Evolutionary conservation across 1,284 basidiomycete genomes (phyloP).

Genomic region (Austroboletus niveus): DNA sequence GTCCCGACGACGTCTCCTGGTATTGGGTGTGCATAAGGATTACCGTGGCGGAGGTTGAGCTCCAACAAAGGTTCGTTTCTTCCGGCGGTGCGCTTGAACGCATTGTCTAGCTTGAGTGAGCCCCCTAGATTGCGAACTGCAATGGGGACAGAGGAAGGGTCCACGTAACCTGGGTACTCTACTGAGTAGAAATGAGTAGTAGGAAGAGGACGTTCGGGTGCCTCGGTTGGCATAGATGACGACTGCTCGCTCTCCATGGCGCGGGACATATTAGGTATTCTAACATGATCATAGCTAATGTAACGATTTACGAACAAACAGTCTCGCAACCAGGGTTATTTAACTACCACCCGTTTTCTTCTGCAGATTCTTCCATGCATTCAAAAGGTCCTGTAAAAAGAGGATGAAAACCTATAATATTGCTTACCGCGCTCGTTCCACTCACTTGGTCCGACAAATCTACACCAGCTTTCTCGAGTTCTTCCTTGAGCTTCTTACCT

Average conservation of each 20-base stretch:
- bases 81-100: conserved; percentile 63
- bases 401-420: conserved; percentile 1
- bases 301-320: neutral
- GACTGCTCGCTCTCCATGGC: conserved; percentile 16
- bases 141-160: conserved; percentile 54
- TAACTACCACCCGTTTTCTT: conserved; percentile 27
- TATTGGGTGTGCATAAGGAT: conserved; percentile 79
- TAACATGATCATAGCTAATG: neutral
- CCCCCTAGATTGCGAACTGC: conserved; percentile 71
- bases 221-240: conserved; percentile 23
- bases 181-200: conserved; percentile 71
- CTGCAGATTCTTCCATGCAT: conserved; percentile 34
- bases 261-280: neutral
- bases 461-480: conserved; percentile 58
- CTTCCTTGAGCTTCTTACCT: conserved; percentile 46
- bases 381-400: conserved; percentile 31
- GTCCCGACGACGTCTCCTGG: conserved; percentile 74
- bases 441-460: conserved; percentile 46
- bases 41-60: conserved; percentile 67
- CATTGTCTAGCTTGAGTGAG: conserved; percentile 64
- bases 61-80: conserved; percentile 68
- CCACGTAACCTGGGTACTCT: conserved; percentile 88
- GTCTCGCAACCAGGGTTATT: neutral
- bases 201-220: conserved; percentile 53
- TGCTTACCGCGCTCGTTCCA: neutral